phyloP scores from a whole-genome alignment of 1,139 yeast species.

The Saccharomycopsis hybrid region DNA sequence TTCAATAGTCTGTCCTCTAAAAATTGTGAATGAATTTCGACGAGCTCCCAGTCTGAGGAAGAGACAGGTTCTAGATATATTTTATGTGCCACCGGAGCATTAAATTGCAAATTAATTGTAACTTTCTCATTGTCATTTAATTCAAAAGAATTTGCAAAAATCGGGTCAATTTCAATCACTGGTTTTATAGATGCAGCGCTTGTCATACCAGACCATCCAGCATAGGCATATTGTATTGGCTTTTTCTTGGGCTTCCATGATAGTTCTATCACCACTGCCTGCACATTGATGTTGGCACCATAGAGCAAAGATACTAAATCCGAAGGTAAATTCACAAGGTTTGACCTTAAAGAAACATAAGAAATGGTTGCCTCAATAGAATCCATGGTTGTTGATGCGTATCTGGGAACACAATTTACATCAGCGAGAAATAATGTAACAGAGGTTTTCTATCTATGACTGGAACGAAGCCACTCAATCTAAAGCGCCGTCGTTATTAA shows the following conservation, averaged over 20 bases:
- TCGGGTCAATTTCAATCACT: conserved; percentile 48
- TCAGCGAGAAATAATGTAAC: no score
- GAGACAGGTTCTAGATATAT: conserved; percentile 75
- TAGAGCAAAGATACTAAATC: conserved; percentile 42
- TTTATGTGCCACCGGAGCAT: conserved; percentile 46
- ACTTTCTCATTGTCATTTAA: conserved; percentile 40
- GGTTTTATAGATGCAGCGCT: conserved; percentile 24
- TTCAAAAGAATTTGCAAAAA: conserved; percentile 40
- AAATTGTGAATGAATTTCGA: conserved; percentile 73
- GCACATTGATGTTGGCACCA: conserved; percentile 50
- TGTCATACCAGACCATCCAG: conserved; percentile 84
- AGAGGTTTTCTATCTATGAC: no score
- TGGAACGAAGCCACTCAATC: no score
- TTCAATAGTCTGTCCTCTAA: conserved; percentile 70
- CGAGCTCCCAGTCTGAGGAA: conserved; percentile 84
- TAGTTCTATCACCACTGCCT: conserved; percentile 53
- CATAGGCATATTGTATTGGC: conserved; percentile 34
- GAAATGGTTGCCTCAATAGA: conserved; percentile 27
- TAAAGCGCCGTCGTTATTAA: no score
- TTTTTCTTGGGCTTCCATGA: conserved; percentile 31
- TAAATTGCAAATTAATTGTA: conserved; percentile 32
- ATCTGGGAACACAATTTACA: no score
- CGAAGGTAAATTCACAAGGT: conserved; percentile 55
- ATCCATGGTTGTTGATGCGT: conserved; percentile 6
- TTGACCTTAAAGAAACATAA: conserved; percentile 39